Conservation (phyloP, 1,139 yeast species). For the Protomyces arabidopsidicola region DNA sequence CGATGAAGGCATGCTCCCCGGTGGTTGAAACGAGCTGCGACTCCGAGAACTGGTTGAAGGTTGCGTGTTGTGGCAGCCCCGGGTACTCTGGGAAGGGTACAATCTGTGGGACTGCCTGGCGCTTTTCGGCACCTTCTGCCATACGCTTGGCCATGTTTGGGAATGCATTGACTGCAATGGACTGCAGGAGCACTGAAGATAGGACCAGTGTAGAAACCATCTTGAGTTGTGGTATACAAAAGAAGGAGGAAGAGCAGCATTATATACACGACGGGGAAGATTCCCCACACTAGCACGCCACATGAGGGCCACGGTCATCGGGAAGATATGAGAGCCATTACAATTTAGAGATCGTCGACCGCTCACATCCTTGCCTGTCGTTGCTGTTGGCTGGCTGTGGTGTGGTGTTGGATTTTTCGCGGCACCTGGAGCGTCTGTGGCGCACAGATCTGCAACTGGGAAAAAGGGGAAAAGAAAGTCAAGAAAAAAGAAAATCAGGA, state of each 20-base stretch:
- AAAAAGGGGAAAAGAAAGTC: too few relatives aligned
- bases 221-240: background rate
- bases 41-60: background rate
- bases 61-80: background rate
- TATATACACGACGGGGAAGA: background rate
- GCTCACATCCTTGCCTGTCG: too few relatives aligned
- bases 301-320: too few relatives aligned
- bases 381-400: too few relatives aligned
- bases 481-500: too few relatives aligned
- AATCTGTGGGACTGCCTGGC: background rate
- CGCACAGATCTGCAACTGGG: too few relatives aligned
- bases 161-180: background rate
- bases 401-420: too few relatives aligned
- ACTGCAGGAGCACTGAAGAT: background rate
- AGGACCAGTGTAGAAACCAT: background rate
- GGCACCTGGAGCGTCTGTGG: too few relatives aligned
- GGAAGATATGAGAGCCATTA: too few relatives aligned
- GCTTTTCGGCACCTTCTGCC: background rate
- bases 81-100: background rate
- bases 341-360: too few relatives aligned
- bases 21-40: background rate
- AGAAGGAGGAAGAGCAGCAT: background rate
- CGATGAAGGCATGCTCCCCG: background rate
- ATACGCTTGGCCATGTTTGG: constrained; percentile 4
- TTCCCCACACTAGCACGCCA: too few relatives aligned